phyloP scores from a whole-genome alignment of 1,139 yeast genomes.

The Taphrina communis region DNA sequence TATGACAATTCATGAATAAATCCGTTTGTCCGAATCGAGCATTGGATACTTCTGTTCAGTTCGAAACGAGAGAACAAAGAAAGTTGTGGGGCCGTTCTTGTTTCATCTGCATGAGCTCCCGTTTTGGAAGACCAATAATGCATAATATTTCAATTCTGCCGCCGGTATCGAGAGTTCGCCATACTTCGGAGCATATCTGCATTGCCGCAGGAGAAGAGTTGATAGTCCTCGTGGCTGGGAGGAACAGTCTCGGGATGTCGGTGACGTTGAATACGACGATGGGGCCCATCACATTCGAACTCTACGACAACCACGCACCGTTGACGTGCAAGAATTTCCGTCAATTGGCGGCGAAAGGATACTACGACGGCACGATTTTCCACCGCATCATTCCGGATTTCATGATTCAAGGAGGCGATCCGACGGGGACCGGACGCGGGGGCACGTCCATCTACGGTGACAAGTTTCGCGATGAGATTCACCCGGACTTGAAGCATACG shows the following conservation, averaged over 20 bases:
- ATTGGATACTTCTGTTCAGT: neutral
- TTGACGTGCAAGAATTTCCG: constrained; percentile 49
- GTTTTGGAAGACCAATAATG: too few relatives aligned
- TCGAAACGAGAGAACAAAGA: neutral
- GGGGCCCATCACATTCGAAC: constrained; percentile 50
- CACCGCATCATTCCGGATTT: constrained; percentile 54
- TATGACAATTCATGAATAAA: neutral
- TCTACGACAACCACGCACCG: constrained; percentile 51
- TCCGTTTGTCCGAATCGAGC: too few relatives aligned
- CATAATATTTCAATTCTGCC: neutral
- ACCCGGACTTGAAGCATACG: constrained; percentile 59
- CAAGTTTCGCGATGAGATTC: constrained; percentile 57
- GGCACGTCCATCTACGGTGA: constrained; percentile 51
- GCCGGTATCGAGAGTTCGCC: neutral
- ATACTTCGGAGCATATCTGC: too few relatives aligned
- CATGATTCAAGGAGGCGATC: constrained; percentile 55
- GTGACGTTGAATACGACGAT: constrained; percentile 41
- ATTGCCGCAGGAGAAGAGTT: too few relatives aligned
- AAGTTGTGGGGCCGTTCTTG: constrained; percentile 6
- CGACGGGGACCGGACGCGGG: constrained; percentile 52
- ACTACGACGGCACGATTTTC: constrained; percentile 52
- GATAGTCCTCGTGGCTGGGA: too few relatives aligned
- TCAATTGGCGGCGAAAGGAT: constrained; percentile 49
- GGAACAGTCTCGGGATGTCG: constrained; percentile 17
- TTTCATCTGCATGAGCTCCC: neutral